These are phyloP conservation scores for Fusarium napiforme DNA, from an alignment of 2,329 filamentous ascomycete genomes.

Conservation along the genomic window DNA sequence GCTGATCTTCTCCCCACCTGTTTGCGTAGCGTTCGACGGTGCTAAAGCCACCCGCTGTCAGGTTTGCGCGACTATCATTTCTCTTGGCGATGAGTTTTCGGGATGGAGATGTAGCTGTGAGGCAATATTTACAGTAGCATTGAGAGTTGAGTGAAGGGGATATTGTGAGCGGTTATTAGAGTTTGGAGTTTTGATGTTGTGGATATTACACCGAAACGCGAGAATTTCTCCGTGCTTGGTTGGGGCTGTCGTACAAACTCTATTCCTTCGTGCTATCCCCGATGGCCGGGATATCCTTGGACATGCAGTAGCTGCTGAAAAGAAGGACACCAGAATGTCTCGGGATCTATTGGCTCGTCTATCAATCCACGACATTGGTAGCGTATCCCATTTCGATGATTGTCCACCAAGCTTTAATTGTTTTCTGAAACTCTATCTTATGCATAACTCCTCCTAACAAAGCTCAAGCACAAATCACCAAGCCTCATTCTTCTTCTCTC, in stretches of 20 bases:
- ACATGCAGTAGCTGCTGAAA: background rate
- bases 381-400: background rate
- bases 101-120: background rate
- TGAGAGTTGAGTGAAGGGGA: no score
- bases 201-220: background rate
- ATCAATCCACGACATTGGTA: background rate
- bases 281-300: background rate
- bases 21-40: conserved; percentile 2
- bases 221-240: background rate
- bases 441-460: no score
- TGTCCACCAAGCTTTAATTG: background rate
- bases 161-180: background rate
- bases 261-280: background rate
- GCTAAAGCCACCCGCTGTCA: conserved; percentile 4
- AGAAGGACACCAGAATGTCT: background rate
- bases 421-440: fast-evolving
- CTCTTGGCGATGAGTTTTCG: background rate
- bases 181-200: background rate
- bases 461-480: fast-evolving
- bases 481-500: no score
- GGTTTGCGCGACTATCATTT: background rate
- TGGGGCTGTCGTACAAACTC: background rate
- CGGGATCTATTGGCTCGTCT: background rate
- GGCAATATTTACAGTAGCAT: background rate
- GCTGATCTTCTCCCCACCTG: conserved; percentile 14